These are phyloP conservation scores for Aeschynomene evenia DNA, from an alignment of 306 rosid genomes.

Conservation along the genomic window DNA sequence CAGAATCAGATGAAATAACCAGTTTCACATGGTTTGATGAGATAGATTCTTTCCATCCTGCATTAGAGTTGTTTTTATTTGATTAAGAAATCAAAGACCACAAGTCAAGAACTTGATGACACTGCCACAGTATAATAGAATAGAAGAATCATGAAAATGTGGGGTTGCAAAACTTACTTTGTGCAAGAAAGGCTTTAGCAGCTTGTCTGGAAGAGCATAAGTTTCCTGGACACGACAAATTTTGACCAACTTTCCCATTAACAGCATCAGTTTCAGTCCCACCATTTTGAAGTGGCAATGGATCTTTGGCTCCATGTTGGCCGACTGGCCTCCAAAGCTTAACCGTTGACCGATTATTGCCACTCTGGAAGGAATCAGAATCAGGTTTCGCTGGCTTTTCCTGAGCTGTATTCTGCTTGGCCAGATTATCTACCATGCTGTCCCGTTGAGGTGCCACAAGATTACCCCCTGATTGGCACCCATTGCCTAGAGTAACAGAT, in stretches of 20 bases:
- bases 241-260: conserved; percentile 43
- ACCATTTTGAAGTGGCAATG: conserved; percentile 41
- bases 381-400: conserved; percentile 57
- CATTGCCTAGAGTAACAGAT: conserved; percentile 60
- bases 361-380: conserved; percentile 49
- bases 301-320: conserved; percentile 50
- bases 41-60: conserved; percentile 95
- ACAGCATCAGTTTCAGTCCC: conserved; percentile 47
- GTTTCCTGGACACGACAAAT: conserved; percentile 29
- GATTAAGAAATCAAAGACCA: conserved; percentile 10
- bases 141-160: neutral
- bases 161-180: conserved; percentile 50
- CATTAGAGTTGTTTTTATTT: conserved; percentile 25
- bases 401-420: conserved; percentile 44
- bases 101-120: neutral
- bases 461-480: conserved; percentile 46
- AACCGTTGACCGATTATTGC: conserved; percentile 42
- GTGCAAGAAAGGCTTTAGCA: conserved; percentile 77
- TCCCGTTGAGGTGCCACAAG: conserved; percentile 39
- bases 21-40: conserved; percentile 63
- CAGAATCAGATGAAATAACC: conserved; percentile 50
- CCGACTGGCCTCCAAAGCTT: conserved; percentile 83
- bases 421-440: conserved; percentile 36
- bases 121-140: neutral
- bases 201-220: conserved; percentile 46